Evolutionary conservation across 805 yeast genomes (phyloP).

Genomic region (Teunomyces kruisii): DNA sequence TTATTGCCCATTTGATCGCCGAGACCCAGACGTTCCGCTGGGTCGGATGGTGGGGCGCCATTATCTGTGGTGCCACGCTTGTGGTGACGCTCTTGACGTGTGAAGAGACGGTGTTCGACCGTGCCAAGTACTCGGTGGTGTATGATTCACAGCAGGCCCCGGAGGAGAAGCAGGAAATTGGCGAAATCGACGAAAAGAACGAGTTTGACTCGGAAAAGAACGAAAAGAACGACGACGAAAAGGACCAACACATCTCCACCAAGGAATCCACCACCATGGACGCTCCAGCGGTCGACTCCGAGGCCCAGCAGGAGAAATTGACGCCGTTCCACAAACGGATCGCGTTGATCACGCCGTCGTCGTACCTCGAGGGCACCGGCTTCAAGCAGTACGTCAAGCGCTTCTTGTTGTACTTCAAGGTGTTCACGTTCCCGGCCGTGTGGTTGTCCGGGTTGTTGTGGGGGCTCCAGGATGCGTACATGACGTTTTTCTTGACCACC

Average conservation of each 20-base stretch:
- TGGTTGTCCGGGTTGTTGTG: slow-evolving; percentile 38
- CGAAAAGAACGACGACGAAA: not conserved
- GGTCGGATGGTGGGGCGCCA: slow-evolving; percentile 50
- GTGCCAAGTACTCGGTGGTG: slow-evolving; percentile 21
- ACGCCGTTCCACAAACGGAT: slow-evolving; percentile 18
- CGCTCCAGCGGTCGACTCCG: not conserved
- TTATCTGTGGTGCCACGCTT: slow-evolving; percentile 45
- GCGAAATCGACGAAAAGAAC: not conserved
- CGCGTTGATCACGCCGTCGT: slow-evolving; percentile 33
- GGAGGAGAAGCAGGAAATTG: slow-evolving; percentile 6
- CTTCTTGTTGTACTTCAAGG: slow-evolving; percentile 30
- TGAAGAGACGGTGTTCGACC: slow-evolving; percentile 56
- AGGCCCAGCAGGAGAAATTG: slow-evolving; percentile 10
- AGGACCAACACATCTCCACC: not conserved
- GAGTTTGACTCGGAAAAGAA: not conserved
- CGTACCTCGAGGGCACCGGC: slow-evolving; percentile 37
- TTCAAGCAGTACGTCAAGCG: slow-evolving; percentile 41
- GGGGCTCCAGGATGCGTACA: slow-evolving; percentile 41
- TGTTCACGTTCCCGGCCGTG: slow-evolving; percentile 37
- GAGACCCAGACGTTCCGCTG: slow-evolving; percentile 52
- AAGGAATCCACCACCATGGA: not conserved
- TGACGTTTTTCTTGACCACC: slow-evolving; percentile 40
- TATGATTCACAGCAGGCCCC: slow-evolving; percentile 8
- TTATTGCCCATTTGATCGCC: slow-evolving; percentile 57
- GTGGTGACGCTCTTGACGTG: slow-evolving; percentile 42